Base-by-base conservation (phyloP, 768 basidiomycete species). In the Boletus rubescentipes region DNA sequence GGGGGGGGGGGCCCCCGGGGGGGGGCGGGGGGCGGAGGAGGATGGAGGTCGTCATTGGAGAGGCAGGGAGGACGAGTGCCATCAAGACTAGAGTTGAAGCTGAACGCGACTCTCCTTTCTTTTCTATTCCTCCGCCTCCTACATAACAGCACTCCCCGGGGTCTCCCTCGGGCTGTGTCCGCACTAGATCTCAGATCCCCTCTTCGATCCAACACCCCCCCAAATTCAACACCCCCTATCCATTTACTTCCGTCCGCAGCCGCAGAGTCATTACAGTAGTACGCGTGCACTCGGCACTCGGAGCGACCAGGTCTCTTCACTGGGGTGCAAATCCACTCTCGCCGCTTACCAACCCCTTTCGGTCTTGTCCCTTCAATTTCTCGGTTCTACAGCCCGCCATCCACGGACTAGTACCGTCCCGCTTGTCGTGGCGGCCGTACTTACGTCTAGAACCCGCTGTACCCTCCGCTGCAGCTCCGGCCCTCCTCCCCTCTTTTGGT, bases 141-240 rank as follows among this genome's bases (percentile, higher is more conserved):
- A 16, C 58, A 29, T 14, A 31, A 18, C 8, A 21, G 43, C 56
- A 18, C 60, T 66, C 50, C 43, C 52, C 35, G 65, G 65, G 65
- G 65, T 66, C 65, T 36, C 20, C 12, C 26, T 23, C 37, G 15
- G 57, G 60, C 62, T 62, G 60, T 62, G 63, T 52, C 45, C 52
- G 49, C 46, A 49, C 11, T 15, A 29, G 53, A 65, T 66, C 61
- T 55, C 21, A 47, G 61, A 66, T 66, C 51, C 4, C 2, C 20
- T 12, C 46, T 30, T 39, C 42, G 34, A 43, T 51, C 39, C 30
- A 6, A 21, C 32, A 23, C 51, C 59, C 49, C 59, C 46, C 50
- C 10, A 11, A 2, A 8, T 18, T 12, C 36, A 23, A 23, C n/a
- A 30, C 43, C 57, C 56, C 55, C 31, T 35, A 6, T 7, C 23